A percentile compares a stretch with the other conserved stretches of the same genome.
Evolutionary conservation across 805 yeast species (phyloP).

Genomic region (Hanseniaspora occidentalis): DNA sequence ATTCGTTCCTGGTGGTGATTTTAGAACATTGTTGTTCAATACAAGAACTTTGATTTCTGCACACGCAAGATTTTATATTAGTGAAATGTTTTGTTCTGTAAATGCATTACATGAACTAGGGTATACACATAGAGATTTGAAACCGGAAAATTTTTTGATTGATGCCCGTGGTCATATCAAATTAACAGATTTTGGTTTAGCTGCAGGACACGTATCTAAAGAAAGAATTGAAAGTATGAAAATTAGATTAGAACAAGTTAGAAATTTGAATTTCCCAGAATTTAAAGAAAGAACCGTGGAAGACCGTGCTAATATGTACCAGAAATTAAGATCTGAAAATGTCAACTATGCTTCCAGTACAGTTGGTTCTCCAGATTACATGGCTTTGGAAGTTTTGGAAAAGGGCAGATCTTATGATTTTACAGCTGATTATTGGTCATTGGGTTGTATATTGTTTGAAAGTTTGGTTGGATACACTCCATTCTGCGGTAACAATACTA

Average conservation of each 20-base stretch:
- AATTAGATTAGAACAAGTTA: conserved; percentile 51
- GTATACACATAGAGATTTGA: conserved; percentile 91
- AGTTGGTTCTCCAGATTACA: conserved; percentile 97
- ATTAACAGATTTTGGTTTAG: conserved; percentile 91
- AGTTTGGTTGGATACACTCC: conserved; percentile 96
- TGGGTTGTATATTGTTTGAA: conserved; percentile 95
- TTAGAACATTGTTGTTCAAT: conserved; percentile 83
- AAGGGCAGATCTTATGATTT: conserved; percentile 80
- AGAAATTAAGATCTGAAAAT: conserved; percentile 60
- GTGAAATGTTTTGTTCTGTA: conserved; percentile 93
- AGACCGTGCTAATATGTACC: conserved; percentile 81
- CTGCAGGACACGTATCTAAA: conserved; percentile 89
- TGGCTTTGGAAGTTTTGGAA: conserved; percentile 95
- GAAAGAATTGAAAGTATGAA: conserved; percentile 92
- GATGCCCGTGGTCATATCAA: conserved; percentile 87
- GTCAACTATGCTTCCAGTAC: conserved; percentile 85
- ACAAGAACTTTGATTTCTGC: conserved; percentile 89
- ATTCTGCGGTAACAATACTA: conserved; percentile 83
- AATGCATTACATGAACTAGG: conserved; percentile 91
- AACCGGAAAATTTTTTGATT: conserved; percentile 87
- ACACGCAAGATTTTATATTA: conserved; percentile 87
- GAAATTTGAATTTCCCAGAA: conserved; percentile 55
- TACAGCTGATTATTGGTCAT: conserved; percentile 97
- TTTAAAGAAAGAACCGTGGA: conserved; percentile 60
- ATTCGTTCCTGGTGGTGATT: conserved; percentile 99